These are phyloP conservation scores for Botrytis aclada DNA, from an alignment of 2,329 filamentous ascomycete genomes.

Conservation along the genomic window DNA sequence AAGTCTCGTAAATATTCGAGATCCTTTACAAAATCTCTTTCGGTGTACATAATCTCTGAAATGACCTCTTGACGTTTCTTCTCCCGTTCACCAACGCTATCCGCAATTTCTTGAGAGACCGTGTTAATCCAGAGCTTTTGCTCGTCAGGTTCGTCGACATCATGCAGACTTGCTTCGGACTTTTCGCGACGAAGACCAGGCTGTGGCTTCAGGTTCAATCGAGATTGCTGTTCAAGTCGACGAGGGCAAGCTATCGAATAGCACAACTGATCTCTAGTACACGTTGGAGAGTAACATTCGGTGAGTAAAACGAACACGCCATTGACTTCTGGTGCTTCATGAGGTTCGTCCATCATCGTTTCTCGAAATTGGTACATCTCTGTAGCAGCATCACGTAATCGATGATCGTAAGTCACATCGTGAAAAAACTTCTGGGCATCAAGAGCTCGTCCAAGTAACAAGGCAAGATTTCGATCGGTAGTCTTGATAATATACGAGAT, in stretches of 20 bases:
- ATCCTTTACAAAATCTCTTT: constrained; percentile 98
- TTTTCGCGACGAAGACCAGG: constrained; percentile 70
- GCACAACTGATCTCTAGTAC: constrained; percentile 89
- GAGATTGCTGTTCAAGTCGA: constrained; percentile 88
- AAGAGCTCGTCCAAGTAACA: constrained; percentile 84
- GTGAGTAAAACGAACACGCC: constrained; percentile 95
- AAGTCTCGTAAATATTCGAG: constrained; percentile 96
- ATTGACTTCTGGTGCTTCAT: constrained; percentile 72
- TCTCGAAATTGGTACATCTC: constrained; percentile 98
- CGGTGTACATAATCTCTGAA: constrained; percentile 97
- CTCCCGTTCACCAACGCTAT: constrained; percentile 83
- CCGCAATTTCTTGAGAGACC: constrained; percentile 89
- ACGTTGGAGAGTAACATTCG: constrained; percentile 97
- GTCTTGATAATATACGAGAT: constrained; percentile 97
- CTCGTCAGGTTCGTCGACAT: constrained; percentile 86
- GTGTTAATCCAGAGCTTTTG: constrained; percentile 99
- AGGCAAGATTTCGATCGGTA: constrained; percentile 87
- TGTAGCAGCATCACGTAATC: constrained; percentile 85
- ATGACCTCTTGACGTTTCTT: constrained; percentile 99
- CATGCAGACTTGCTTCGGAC: constrained; percentile 71
- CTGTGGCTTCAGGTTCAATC: constrained; percentile 89
- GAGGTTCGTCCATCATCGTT: constrained; percentile 79
- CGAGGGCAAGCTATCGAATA: constrained; percentile 97
- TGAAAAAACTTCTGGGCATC: constrained; percentile 99
- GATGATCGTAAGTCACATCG: constrained; percentile 96